Percentiles rank a stretch among this genome's conserved stretches.
Evolutionary conservation across 2,329 filamentous ascomycete genomes (phyloP).

Genomic region (Tetracladium maxilliforme): DNA sequence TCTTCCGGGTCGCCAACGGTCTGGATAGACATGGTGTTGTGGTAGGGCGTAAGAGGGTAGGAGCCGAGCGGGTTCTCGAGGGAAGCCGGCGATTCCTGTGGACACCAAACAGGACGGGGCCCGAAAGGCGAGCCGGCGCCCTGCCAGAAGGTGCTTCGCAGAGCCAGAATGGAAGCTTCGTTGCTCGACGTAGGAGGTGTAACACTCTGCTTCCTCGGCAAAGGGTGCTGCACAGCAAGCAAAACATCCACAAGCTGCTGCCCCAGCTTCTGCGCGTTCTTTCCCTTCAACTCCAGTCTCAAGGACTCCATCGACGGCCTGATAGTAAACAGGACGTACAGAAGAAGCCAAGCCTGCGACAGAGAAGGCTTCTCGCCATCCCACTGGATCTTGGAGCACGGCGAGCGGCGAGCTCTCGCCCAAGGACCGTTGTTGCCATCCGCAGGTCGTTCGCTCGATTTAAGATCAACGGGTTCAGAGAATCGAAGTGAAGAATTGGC

Average conservation of each 20-base stretch:
- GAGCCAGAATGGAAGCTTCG: too few relatives aligned
- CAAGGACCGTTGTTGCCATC: conserved; percentile 18
- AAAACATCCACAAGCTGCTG: conserved; percentile 23
- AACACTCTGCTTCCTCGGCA: conserved; percentile 19
- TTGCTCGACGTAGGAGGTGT: too few relatives aligned
- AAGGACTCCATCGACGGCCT: conserved; percentile 27
- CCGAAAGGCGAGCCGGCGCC: conserved; percentile 55
- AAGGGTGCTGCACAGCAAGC: conserved; percentile 25
- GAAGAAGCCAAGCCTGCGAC: conserved; percentile 28
- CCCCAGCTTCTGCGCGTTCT: conserved; percentile 17
- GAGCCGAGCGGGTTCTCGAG: conserved; percentile 5
- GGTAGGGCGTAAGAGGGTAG: conserved; percentile 24
- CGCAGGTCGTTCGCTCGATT: too few relatives aligned
- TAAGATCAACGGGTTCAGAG: too few relatives aligned
- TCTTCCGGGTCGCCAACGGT: too few relatives aligned
- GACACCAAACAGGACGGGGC: conserved; percentile 45
- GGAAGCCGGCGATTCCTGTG: conserved; percentile 23
- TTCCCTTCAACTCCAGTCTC: conserved; percentile 22
- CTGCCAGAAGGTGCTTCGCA: conserved; percentile 52
- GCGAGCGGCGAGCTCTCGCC: conserved; percentile 27
- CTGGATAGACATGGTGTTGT: conserved; percentile 24
- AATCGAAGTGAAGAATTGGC: too few relatives aligned
- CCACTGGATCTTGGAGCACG: conserved; percentile 25
- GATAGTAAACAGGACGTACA: conserved; percentile 26
- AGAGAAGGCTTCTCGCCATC: conserved; percentile 19